Evolutionary conservation across 208 protist genomes (phyloP).

Genomic region (Trypanosoma vivax): DNA sequence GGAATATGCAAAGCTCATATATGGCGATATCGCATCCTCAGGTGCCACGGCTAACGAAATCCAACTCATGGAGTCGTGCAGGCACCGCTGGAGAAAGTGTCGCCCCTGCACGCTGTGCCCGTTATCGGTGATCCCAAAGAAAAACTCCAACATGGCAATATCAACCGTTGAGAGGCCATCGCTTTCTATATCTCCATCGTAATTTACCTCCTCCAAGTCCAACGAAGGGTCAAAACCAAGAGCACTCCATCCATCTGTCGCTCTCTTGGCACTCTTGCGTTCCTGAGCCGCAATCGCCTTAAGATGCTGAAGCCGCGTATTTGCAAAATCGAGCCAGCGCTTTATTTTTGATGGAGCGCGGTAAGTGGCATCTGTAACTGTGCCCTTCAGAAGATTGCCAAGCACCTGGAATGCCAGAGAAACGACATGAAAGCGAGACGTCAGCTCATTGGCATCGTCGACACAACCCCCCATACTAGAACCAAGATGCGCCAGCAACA

Average conservation of each 20-base stretch:
- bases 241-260: background rate
- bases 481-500: constrained; percentile 19
- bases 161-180: constrained; percentile 6
- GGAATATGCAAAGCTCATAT: background rate
- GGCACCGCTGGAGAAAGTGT: constrained; percentile 16
- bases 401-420: constrained; percentile 12
- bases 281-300: background rate
- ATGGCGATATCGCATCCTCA: background rate
- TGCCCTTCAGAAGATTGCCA: constrained; percentile 2
- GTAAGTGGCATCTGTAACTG: constrained; percentile 3
- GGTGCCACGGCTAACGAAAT: background rate
- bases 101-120: constrained; percentile 15
- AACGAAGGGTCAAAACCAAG: constrained; percentile 11
- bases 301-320: constrained; percentile 5
- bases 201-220: background rate
- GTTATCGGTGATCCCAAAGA: constrained; percentile 14
- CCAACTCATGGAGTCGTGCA: constrained; percentile 21
- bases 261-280: background rate
- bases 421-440: constrained; percentile 12
- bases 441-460: background rate
- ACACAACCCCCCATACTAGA: background rate
- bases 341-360: background rate
- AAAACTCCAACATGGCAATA: constrained; percentile 13
- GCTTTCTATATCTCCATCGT: background rate
- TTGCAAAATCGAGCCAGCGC: constrained; percentile 14